Conservation (phyloP, 371 early-diverging fungal genomes). For the Apophysomyces trapeziformis region DNA sequence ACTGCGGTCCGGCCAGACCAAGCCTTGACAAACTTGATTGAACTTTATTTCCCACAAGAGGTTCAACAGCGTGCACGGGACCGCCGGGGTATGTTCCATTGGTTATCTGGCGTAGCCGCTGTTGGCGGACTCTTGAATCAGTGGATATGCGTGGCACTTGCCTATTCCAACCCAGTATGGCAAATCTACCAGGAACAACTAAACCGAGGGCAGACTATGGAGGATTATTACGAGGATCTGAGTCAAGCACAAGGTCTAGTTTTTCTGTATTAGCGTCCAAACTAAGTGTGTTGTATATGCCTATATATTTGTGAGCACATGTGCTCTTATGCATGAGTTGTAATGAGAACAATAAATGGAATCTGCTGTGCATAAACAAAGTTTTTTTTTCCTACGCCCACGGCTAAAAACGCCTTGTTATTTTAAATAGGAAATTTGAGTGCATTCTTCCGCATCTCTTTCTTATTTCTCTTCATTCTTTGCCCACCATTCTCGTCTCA, state of each 20-base stretch:
- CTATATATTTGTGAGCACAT: neutral
- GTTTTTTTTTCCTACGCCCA: conserved; percentile 1
- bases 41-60: conserved; percentile 12
- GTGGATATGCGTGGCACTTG: neutral
- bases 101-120: conserved; percentile 5
- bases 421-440: neutral
- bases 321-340: too few relatives aligned
- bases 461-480: conserved; percentile 4
- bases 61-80: neutral
- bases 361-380: neutral
- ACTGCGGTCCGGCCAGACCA: neutral
- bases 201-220: neutral
- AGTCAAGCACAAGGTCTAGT: conserved; percentile 2
- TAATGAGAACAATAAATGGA: neutral
- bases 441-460: neutral
- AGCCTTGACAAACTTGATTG: conserved; percentile 6
- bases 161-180: neutral
- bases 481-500: conserved; percentile 10
- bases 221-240: neutral
- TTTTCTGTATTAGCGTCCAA: neutral
- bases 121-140: neutral
- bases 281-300: neutral
- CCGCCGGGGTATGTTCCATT: conserved; percentile 5
- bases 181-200: conserved; percentile 1
- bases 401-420: neutral